These are phyloP conservation scores for Cladosporium sp. DNA, from an alignment of 2,329 filamentous ascomycete species.

Conservation along the genomic window DNA sequence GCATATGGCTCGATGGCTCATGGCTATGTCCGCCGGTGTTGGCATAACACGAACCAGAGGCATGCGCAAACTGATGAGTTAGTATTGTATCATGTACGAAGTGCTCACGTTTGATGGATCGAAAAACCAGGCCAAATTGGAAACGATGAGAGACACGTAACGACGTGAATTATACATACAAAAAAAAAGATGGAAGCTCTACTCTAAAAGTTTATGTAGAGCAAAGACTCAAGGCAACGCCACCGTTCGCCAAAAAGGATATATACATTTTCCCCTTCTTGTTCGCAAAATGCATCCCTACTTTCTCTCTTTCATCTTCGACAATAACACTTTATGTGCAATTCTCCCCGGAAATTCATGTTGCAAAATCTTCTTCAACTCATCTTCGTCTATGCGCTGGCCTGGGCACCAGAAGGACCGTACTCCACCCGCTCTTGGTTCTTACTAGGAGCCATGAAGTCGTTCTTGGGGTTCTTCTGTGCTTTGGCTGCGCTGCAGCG, in stretches of 20 bases:
- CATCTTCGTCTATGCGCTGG: background rate
- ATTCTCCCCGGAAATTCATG: background rate
- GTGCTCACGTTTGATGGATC: too few relatives aligned
- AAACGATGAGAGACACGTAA: background rate
- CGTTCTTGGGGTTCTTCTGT: constrained; percentile 45
- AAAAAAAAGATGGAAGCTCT: constrained; percentile 3
- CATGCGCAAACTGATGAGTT: too few relatives aligned
- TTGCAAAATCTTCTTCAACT: background rate
- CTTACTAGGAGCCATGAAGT: constrained; percentile 48
- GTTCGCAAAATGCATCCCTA: constrained; percentile 3
- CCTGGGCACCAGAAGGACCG: constrained; percentile 2
- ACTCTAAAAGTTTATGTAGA: constrained; percentile 6
- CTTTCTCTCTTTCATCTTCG: background rate
- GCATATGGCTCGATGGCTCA: too few relatives aligned
- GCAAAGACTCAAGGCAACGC: constrained; percentile 9
- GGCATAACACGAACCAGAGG: too few relatives aligned
- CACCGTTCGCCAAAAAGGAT: constrained; percentile 11
- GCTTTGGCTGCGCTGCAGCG: constrained; percentile 93
- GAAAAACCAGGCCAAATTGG: background rate
- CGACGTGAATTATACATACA: constrained; percentile 10
- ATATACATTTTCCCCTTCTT: constrained; percentile 8
- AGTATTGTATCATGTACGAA: too few relatives aligned
- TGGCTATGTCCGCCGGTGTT: too few relatives aligned
- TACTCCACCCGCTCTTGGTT: background rate
- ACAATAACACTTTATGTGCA: constrained; percentile 2